Base-by-base conservation (phyloP, 345 rosid genomes). In the Eucalyptus globulus region DNA sequence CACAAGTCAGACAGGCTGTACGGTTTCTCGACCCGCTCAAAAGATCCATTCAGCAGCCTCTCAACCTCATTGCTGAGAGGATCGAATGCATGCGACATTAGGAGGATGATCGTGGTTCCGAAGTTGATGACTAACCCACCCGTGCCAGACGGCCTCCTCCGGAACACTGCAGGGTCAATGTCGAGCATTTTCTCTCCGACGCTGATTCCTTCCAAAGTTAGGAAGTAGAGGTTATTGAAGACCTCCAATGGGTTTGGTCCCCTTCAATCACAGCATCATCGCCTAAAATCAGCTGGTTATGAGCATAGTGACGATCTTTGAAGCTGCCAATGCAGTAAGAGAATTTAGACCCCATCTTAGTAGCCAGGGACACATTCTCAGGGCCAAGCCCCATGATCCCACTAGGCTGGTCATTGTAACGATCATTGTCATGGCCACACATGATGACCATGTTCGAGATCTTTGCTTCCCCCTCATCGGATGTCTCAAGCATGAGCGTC, bases 321-420 rank as follows among this genome's bases (percentile, higher is more conserved):
- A 92, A 44, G 47, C 90, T 92, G 17, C 96, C 94, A 1, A 94
- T 88, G 91, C 97, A 96, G 86, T 94, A 96, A 5, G 96, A 96
- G 88, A 95, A 94, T 44, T 89, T 92, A 21, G 93, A 92, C 26
- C 94, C 96, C 9, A 95, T 88, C 88, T 93, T 93, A n/a, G 92
- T 89, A 6, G 93, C 92, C 21, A 93, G 40, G 1, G 97, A 96
- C 44, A 92, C 86, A 3, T 81, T 88, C 69, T 88, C 90, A 50
- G 89, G 88, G 27, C 47, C 47, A 76, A 21, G 83, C 3, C 65
- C 97, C 95, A n/a, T 93, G 92, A 24, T 95, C 95, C 45, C 90
- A 69, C 92, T 90, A 31, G 95, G 85, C 85, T 40, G 85, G 85
- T 76, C 85, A 21, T 76, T 76, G 85, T 21, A 40, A 76, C 47